Percentiles rank a stretch among this genome's conserved stretches.
phyloP scores from a whole-genome alignment of 495 filamentous ascomycete species.

The Penicillium paxilli region DNA sequence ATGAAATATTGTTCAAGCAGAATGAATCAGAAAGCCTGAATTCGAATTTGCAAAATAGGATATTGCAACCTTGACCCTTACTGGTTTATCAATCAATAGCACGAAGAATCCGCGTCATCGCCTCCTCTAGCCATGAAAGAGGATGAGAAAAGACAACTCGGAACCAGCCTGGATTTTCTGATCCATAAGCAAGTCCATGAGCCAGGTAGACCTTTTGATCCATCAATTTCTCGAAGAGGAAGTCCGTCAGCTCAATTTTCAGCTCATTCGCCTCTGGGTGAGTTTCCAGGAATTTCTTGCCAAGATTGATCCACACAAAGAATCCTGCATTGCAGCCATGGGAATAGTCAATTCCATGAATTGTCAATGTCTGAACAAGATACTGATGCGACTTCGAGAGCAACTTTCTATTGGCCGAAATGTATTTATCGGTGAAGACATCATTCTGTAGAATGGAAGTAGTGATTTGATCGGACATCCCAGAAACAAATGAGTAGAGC shows the following conservation, averaged over 20 bases:
- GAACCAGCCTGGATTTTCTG: constrained; percentile 18
- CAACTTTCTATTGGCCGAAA: constrained; percentile 1
- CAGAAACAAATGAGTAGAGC: too few relatives aligned
- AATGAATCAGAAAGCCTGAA: too few relatives aligned
- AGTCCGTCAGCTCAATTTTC: too few relatives aligned
- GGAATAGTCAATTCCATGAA: constrained; percentile 9
- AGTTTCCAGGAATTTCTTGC: background rate
- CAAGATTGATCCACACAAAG: constrained; percentile 16
- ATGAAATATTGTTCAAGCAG: too few relatives aligned
- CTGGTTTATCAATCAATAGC: background rate
- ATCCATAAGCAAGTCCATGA: constrained; percentile 5
- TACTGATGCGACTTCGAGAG: constrained; percentile 10
- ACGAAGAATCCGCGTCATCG: constrained; percentile 5
- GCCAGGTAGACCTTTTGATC: constrained; percentile 15
- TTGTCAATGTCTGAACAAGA: constrained; percentile 1
- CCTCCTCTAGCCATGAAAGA: constrained; percentile 10
- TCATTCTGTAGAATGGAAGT: constrained; percentile 12
- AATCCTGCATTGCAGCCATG: constrained; percentile 14
- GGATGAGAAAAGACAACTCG: constrained; percentile 19
- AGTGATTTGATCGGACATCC: too few relatives aligned
- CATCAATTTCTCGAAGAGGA: constrained; percentile 9
- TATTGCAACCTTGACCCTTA: too few relatives aligned
- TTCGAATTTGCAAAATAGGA: too few relatives aligned
- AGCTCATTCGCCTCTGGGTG: background rate
- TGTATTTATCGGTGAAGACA: constrained; percentile 1